Evolutionary conservation across 805 yeast genomes (phyloP).

Genomic region (Saccharomyces kudriavzevii): DNA sequence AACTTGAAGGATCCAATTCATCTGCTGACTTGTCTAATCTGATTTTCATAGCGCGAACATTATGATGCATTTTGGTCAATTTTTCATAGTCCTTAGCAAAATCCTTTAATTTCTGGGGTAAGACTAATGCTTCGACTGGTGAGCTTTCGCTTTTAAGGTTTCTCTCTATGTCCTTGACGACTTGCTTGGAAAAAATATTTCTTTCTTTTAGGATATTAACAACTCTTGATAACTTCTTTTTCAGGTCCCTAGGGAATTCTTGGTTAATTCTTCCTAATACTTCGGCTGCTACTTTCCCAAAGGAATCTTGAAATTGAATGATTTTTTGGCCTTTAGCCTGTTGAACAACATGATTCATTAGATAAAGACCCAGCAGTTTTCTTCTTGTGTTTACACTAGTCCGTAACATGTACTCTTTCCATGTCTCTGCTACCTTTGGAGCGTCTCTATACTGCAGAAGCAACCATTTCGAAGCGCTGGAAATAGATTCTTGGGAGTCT

Average conservation of each 20-base stretch:
- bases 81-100: slow-evolving; percentile 20
- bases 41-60: slow-evolving; percentile 19
- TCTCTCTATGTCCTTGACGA: slow-evolving; percentile 26
- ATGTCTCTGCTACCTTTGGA: slow-evolving; percentile 18
- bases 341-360: slow-evolving; percentile 30
- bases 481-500: slow-evolving; percentile 31
- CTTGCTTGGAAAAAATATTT: slow-evolving; percentile 37
- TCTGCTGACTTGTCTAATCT: slow-evolving; percentile 24
- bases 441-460: slow-evolving; percentile 23
- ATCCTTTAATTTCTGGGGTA: slow-evolving; percentile 31
- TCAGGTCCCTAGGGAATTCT: slow-evolving; percentile 35
- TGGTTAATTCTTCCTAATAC: slow-evolving; percentile 32
- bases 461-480: slow-evolving; percentile 29
- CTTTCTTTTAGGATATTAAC: slow-evolving; percentile 61
- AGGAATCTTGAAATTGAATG: slow-evolving; percentile 23
- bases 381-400: slow-evolving; percentile 23
- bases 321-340: slow-evolving; percentile 27
- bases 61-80: slow-evolving; percentile 16
- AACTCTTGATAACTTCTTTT: slow-evolving; percentile 48
- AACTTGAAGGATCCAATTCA: slow-evolving; percentile 23
- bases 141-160: slow-evolving; percentile 13
- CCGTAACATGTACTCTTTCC: slow-evolving; percentile 22
- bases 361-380: slow-evolving; percentile 24
- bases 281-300: slow-evolving; percentile 25
- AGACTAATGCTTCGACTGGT: slow-evolving; percentile 15